Evolutionary conservation across 441 rosid species (phyloP).

Genomic region (California macrophylla): DNA sequence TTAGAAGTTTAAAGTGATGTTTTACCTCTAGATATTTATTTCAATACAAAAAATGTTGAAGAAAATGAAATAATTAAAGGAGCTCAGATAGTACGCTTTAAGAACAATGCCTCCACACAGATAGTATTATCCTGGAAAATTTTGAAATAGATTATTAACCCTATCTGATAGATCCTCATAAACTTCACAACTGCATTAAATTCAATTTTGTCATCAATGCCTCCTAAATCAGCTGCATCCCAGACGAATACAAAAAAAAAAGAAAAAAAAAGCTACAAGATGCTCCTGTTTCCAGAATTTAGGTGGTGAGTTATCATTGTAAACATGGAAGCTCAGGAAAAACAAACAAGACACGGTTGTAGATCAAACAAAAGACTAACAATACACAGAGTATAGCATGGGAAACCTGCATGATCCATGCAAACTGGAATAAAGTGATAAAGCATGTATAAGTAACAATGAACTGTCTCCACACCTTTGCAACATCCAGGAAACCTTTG

Average conservation of each 20-base stretch:
- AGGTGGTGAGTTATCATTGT: background rate
- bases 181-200: background rate
- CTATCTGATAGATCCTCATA: background rate
- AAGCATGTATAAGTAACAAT: background rate
- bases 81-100: background rate
- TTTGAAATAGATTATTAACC: background rate
- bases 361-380: background rate
- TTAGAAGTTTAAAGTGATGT: background rate
- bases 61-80: background rate
- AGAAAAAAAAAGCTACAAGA: background rate
- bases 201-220: background rate
- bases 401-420: background rate
- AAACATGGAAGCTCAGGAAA: background rate
- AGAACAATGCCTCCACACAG: background rate
- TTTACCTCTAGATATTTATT: background rate
- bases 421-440: background rate
- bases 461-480: conserved; percentile 50
- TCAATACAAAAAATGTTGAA: background rate
- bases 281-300: background rate
- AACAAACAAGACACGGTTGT: background rate
- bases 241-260: background rate
- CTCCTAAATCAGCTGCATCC: background rate
- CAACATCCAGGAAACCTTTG: conserved; percentile 97
- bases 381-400: background rate
- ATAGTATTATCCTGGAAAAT: background rate